These are phyloP conservation scores for Coniochaeta prunicola DNA, from an alignment of 2,329 filamentous ascomycete genomes.

Conservation along the genomic window DNA sequence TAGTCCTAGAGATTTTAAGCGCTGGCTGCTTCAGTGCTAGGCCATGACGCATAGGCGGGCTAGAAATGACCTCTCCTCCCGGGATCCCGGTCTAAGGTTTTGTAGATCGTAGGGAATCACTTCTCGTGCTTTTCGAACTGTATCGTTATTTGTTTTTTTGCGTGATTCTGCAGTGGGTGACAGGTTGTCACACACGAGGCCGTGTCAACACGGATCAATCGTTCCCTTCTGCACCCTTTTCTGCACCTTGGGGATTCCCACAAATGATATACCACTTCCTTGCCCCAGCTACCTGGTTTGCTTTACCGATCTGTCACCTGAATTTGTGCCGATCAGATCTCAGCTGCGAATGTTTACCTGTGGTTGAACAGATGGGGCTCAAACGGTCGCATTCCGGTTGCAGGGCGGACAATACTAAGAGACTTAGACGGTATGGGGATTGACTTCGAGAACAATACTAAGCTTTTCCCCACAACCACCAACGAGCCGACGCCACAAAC, in stretches of 20 bases:
- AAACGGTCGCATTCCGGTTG: background rate
- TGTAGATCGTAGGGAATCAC: too few relatives aligned
- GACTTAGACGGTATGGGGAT: background rate
- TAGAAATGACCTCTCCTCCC: background rate
- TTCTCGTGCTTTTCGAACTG: background rate
- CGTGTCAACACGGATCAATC: background rate
- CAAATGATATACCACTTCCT: background rate
- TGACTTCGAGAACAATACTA: conserved; percentile 9
- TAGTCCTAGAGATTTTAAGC: background rate
- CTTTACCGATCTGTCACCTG: background rate
- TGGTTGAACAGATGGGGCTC: background rate
- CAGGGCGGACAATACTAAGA: conserved; percentile 12
- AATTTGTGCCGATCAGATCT: background rate
- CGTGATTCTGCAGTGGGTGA: background rate
- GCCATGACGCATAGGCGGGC: background rate
- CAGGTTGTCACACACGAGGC: background rate
- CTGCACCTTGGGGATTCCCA: background rate
- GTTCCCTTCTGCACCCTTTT: background rate
- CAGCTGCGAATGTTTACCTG: background rate
- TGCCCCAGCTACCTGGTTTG: background rate
- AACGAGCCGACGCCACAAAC: background rate
- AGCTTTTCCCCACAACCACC: conserved; percentile 1
- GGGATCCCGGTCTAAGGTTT: background rate
- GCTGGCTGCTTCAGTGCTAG: background rate
- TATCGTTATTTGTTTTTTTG: background rate